Base-by-base conservation (phyloP, 352 stramenopile genomes). In the Globisporangium lucens region DNA sequence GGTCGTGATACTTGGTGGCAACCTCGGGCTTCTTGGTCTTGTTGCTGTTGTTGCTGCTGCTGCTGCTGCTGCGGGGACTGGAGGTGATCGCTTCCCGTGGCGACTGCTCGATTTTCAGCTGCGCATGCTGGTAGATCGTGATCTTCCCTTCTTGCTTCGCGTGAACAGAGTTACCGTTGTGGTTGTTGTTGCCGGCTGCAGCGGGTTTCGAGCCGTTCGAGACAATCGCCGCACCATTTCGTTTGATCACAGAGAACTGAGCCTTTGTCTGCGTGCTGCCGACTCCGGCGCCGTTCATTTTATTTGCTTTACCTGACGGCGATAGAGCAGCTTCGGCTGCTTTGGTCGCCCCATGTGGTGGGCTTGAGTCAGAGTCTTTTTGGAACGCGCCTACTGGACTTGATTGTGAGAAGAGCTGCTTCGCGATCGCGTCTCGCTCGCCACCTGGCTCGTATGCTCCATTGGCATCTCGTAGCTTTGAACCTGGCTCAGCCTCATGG, bases 121-220 rank as follows among this genome's bases (percentile, higher is more conserved):
- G 66, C 4, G 75, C 73, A 4, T 65, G 58, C 43, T 64, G 61
- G 27, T 80, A 80, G n/a, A 80, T 63, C 2, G 69, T 78, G 56
- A 79, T 74, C 30, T 72, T 79, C 6, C 73, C 70, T 10, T 30
- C 46, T 12, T 13, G 35, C 27, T 65, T 35, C 2, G 4, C 6
- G 4, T 41, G 35, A 38, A 12, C 10, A 41, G 8, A 15, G 1
- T 15, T 41, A 10, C 15, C 12, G 9, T 41, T 41, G 33, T 9
- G 4, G 33, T 36, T 36, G 33, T 9, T 36, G 33, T 9, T 36
- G 33, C 33, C 7, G 36, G 8, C 15, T 41, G 36, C 10, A 41
- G 36, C 36, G 36, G 36, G 36, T 24, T 53, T 24, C 22, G n/a
- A n/a, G 20, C 15, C 12, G 1, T 53, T 30, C 6, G 55, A 29